phyloP scores from a whole-genome alignment of 495 filamentous ascomycete genomes.

The Penicillium pancosmium region DNA sequence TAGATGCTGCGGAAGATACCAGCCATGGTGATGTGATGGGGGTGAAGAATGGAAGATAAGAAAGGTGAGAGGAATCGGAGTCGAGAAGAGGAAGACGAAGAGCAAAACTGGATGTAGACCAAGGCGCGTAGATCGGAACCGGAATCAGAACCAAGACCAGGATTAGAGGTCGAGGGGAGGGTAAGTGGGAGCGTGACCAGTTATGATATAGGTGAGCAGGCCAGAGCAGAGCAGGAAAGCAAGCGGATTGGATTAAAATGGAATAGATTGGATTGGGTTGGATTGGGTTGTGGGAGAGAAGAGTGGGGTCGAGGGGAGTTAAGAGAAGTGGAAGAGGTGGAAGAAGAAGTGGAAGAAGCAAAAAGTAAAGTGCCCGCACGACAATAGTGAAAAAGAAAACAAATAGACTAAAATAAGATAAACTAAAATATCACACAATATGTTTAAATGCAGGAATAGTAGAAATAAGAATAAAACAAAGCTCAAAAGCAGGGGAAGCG shows the following conservation, averaged over 20 bases:
- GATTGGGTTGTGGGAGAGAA: background rate
- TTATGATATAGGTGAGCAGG: background rate
- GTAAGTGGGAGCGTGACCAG: background rate
- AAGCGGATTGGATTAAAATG: background rate
- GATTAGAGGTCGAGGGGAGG: background rate
- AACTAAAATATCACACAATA: conserved; percentile 1
- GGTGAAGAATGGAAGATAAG: conserved; percentile 3
- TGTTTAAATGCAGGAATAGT: conserved; percentile 7
- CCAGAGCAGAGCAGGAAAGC: background rate
- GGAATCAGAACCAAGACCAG: no score
- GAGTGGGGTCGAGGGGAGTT: background rate
- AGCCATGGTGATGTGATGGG: conserved; percentile 64
- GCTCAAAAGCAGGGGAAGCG: conserved; percentile 11
- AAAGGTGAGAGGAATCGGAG: background rate
- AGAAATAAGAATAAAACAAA: conserved; percentile 12
- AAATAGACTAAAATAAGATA: conserved; percentile 1
- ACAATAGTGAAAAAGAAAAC: background rate
- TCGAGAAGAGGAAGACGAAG: background rate
- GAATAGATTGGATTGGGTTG: background rate
- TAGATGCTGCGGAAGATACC: conserved; percentile 92
- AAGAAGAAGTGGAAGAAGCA: background rate
- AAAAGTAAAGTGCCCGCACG: background rate
- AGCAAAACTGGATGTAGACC: no score
- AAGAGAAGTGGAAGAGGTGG: background rate
- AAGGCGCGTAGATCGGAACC: no score